Percentiles rank a stretch among this genome's conserved stretches.
Evolutionary conservation across 2,329 filamentous ascomycete genomes (phyloP).

Genomic region (Apiospora koreana): DNA sequence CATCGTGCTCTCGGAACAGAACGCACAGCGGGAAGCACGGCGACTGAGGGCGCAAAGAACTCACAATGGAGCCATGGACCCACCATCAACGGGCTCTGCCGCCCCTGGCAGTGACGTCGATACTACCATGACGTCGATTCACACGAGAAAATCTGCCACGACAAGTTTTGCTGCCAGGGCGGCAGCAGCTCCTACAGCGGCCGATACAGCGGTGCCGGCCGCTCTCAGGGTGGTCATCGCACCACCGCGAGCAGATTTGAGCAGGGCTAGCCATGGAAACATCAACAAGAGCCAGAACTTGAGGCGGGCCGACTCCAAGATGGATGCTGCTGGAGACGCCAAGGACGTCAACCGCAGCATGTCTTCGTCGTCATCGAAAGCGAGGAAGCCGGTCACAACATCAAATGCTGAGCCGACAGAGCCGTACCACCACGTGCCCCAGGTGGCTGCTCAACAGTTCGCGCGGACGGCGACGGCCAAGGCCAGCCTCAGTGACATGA

Average conservation of each 20-base stretch:
- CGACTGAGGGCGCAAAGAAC: slow-evolving; percentile 21
- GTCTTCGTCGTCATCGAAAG: slow-evolving; percentile 15
- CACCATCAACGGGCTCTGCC: slow-evolving; percentile 7
- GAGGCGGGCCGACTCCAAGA: not conserved
- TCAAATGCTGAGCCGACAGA: not conserved
- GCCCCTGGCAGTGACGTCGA: slow-evolving; percentile 1
- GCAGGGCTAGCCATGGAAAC: not conserved
- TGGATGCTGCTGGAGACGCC: slow-evolving; percentile 7
- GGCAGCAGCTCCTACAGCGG: not conserved
- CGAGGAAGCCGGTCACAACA: slow-evolving; percentile 9
- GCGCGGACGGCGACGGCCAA: slow-evolving; percentile 50
- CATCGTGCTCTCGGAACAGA: slow-evolving; percentile 52
- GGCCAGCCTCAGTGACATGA: slow-evolving; percentile 34
- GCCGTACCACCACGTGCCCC: slow-evolving; percentile 52
- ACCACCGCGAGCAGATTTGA: not conserved
- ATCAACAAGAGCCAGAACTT: not conserved
- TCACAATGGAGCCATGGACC: slow-evolving; percentile 14
- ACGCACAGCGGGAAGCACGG: slow-evolving; percentile 37
- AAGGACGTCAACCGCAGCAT: slow-evolving; percentile 18
- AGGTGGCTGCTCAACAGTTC: slow-evolving; percentile 57
- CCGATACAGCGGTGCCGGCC: not conserved
- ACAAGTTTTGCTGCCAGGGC: not conserved
- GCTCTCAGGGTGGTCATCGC: not conserved
- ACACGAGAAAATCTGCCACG: not conserved
- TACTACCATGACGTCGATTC: not conserved